phyloP scores from a whole-genome alignment of 768 basidiomycete species.

The Solioccasus polychromus region DNA sequence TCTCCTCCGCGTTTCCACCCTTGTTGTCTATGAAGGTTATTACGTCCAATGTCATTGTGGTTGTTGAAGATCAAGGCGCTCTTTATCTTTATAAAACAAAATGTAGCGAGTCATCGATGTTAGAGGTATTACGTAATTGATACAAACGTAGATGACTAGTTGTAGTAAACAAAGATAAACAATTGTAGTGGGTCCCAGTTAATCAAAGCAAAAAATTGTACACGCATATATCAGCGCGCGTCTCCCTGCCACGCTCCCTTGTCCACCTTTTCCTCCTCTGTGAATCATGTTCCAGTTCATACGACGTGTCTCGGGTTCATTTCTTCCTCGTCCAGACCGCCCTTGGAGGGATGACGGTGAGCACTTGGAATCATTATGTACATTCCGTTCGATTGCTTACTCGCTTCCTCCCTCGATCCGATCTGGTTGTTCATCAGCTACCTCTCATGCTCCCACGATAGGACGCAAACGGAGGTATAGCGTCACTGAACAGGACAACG shows the following conservation, averaged over 20 bases:
- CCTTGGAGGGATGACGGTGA: constrained; percentile 78
- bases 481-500: constrained; percentile 39
- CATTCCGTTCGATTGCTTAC: constrained; percentile 7
- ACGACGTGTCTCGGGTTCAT: constrained; percentile 66
- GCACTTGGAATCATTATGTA: constrained; percentile 24
- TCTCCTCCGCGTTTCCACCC: constrained; percentile 89
- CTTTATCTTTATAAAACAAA: background rate
- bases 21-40: constrained; percentile 79
- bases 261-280: background rate
- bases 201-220: too few relatives aligned
- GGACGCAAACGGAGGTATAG: constrained; percentile 66
- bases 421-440: constrained; percentile 42
- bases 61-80: background rate
- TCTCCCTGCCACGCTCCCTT: constrained; percentile 2
- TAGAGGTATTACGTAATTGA: constrained; percentile 19
- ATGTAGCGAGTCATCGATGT: constrained; percentile 1
- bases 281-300: constrained; percentile 60
- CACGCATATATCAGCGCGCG: constrained; percentile 10
- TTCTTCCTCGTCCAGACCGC: constrained; percentile 68
- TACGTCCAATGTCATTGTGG: constrained; percentile 77
- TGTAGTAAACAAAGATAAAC: constrained; percentile 29
- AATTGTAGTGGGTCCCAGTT: too few relatives aligned
- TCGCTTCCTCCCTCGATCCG: constrained; percentile 6
- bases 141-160: too few relatives aligned
- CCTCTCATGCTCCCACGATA: constrained; percentile 69